Evolutionary conservation across 2,329 filamentous ascomycete genomes (phyloP), one percentile per base, ranked within the genome.

Genomic region (Aspergillus costaricaensis): DNA sequence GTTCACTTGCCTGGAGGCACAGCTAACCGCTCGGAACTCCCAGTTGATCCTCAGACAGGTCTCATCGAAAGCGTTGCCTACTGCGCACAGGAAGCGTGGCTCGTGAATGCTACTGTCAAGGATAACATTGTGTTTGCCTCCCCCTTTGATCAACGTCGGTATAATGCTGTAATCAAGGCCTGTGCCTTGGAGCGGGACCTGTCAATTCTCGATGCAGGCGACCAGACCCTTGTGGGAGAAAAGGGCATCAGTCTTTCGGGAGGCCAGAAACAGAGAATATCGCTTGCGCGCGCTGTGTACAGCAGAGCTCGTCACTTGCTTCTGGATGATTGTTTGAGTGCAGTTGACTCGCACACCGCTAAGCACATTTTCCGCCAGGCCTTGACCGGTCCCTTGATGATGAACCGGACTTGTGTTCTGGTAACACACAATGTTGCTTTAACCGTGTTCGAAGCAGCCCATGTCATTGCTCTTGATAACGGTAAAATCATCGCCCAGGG

Each of bases 301-400:
- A 96, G 92, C 66, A 94, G 92, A 76, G 96, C 93, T 5, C 89
- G 89, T 56, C 94, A 98, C 75, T 80, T 99, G 15, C 84, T 99
- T 10, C 83, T 99, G 53, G 95, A 99, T 71, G 95, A 99, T 75
- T 96, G 96, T 65, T 83, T 99, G 47, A 97, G 93, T 72, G 95
- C 95, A 27, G 95, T 99, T 36, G 95, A 99, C 75, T 96, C 95
- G 3, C 95, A 99, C 70, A 98, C 95, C 0, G 93, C 93, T 2
- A 96, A 97, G 75, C 97, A 96, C 89, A 98, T 99, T 67, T 98
- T 98, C 78, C 90, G 90, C 73, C 90, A 96, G 76, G 96, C 93
- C 61, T 88, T 99, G 65, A 88, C 88, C 68, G 95, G 95, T 2
- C 91, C 91, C 5, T 79, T 99, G 55, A 98, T 99, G 95, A 80